Conservation (phyloP, 352 stramenopile genomes). For the Elongisporangium prolatum region DNA sequence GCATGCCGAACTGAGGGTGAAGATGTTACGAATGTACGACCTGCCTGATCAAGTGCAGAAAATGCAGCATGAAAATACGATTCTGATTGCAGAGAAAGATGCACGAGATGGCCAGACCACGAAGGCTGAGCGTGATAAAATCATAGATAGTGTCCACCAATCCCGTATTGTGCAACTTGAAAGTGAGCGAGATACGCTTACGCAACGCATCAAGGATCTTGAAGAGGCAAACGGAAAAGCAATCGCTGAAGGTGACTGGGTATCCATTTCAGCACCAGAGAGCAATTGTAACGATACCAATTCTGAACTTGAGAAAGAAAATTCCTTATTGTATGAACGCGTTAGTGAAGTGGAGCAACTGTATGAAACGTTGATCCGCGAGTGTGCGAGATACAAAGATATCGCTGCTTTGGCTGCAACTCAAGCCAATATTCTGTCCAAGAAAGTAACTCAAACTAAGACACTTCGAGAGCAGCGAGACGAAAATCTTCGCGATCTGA, state of each 20-base stretch:
- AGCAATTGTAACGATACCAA: constrained; percentile 7
- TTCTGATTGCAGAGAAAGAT: constrained; percentile 36
- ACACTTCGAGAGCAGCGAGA: constrained; percentile 50
- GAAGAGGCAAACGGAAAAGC: constrained; percentile 24
- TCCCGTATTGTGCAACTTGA: constrained; percentile 49
- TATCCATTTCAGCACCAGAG: not conserved
- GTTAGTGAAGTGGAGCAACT: constrained; percentile 73
- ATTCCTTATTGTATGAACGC: constrained; percentile 53
- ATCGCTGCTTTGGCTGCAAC: constrained; percentile 54
- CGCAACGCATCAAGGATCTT: constrained; percentile 35
- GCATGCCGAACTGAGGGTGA: constrained; percentile 38
- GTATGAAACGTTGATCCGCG: constrained; percentile 56
- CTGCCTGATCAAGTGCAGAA: constrained; percentile 35
- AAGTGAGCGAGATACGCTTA: constrained; percentile 32
- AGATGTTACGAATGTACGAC: constrained; percentile 47
- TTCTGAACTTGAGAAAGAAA: constrained; percentile 41
- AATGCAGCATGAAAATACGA: constrained; percentile 37
- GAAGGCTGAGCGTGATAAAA: not conserved
- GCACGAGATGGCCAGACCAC: constrained; percentile 6
- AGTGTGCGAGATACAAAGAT: constrained; percentile 63
- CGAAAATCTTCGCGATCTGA: constrained; percentile 63
- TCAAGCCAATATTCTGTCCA: constrained; percentile 55
- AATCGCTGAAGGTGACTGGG: constrained; percentile 9
- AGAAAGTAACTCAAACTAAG: constrained; percentile 31
- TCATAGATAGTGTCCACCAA: constrained; percentile 17